These are phyloP conservation scores for Schoenoplectus triqueter DNA, from an alignment of 202 grass and related monocot genomes.

Conservation along the genomic window DNA sequence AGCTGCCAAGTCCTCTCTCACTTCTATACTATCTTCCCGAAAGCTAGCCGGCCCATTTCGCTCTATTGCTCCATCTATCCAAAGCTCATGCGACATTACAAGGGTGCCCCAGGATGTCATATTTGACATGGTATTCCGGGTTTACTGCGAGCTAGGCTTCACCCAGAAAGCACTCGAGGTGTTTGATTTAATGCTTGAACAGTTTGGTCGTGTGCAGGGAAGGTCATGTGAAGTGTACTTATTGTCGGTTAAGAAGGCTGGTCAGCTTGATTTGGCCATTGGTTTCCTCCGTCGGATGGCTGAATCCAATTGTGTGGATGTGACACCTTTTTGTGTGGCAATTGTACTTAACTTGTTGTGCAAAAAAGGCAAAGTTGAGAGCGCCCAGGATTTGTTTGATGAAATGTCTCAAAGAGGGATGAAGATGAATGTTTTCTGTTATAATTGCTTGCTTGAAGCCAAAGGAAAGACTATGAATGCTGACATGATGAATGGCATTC, in stretches of 20 bases:
- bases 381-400: slow-evolving; percentile 57
- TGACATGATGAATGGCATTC: slow-evolving; percentile 31
- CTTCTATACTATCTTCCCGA: slow-evolving; percentile 45
- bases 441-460: slow-evolving; percentile 65
- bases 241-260: slow-evolving; percentile 60
- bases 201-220: slow-evolving; percentile 62
- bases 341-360: slow-evolving; percentile 60
- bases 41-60: slow-evolving; percentile 46
- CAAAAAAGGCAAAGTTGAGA: slow-evolving; percentile 46
- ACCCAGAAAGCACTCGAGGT: slow-evolving; percentile 51
- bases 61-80: slow-evolving; percentile 48
- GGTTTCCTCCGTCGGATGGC: slow-evolving; percentile 50
- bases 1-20: slow-evolving; percentile 50
- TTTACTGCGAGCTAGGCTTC: slow-evolving; percentile 56
- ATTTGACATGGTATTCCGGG: slow-evolving; percentile 87
- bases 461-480: slow-evolving; percentile 51
- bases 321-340: slow-evolving; percentile 50
- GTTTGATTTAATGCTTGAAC: slow-evolving; percentile 51
- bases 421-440: slow-evolving; percentile 56
- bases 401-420: slow-evolving; percentile 57
- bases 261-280: slow-evolving; percentile 46
- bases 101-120: slow-evolving; percentile 44
- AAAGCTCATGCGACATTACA: slow-evolving; percentile 35
- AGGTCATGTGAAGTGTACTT: slow-evolving; percentile 73
- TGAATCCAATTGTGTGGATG: slow-evolving; percentile 19